These are phyloP conservation scores for Pythium dissimile DNA, from an alignment of 352 stramenopile species.

Conservation along the genomic window DNA sequence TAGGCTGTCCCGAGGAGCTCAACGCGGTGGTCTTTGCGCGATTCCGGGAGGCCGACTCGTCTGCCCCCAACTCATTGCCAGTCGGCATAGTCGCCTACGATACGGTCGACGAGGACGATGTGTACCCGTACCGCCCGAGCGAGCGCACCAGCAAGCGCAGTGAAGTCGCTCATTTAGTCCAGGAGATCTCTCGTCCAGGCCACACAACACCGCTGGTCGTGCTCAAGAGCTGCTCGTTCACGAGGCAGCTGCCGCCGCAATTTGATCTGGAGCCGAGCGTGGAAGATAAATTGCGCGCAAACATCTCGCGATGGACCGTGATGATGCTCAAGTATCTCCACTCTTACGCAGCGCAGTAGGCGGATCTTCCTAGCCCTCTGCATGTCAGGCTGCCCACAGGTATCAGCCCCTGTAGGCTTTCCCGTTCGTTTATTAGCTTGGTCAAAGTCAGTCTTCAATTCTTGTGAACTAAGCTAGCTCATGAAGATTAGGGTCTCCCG, in stretches of 20 bases:
- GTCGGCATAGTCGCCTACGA: constrained; percentile 36
- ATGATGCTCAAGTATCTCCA: constrained; percentile 14
- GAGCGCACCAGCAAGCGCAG: constrained; percentile 36
- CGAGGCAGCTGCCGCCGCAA: constrained; percentile 9
- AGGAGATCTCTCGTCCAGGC: neutral
- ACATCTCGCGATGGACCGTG: constrained; percentile 8
- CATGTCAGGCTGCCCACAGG: too few species aligned
- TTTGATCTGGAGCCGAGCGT: neutral
- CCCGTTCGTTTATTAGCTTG: too few species aligned
- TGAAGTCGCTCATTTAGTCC: constrained; percentile 12
- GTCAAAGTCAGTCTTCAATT: too few species aligned
- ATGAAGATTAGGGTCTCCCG: too few species aligned
- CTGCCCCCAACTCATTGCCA: too few species aligned
- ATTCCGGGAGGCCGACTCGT: constrained; percentile 8
- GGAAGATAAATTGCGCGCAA: constrained; percentile 9
- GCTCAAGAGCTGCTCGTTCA: constrained; percentile 14
- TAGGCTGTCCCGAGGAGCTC: constrained; percentile 27
- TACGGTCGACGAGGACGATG: constrained; percentile 41
- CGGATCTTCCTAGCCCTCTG: too few species aligned
- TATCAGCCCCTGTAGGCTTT: too few species aligned
- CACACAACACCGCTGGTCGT: constrained; percentile 12
- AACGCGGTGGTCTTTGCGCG: constrained; percentile 28
- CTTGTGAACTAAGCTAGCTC: too few species aligned
- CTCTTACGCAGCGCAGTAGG: too few species aligned
- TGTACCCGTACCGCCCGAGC: constrained; percentile 41